phyloP scores from a whole-genome alignment of 2,329 filamentous ascomycete species.

The Colletotrichum graminicola region DNA sequence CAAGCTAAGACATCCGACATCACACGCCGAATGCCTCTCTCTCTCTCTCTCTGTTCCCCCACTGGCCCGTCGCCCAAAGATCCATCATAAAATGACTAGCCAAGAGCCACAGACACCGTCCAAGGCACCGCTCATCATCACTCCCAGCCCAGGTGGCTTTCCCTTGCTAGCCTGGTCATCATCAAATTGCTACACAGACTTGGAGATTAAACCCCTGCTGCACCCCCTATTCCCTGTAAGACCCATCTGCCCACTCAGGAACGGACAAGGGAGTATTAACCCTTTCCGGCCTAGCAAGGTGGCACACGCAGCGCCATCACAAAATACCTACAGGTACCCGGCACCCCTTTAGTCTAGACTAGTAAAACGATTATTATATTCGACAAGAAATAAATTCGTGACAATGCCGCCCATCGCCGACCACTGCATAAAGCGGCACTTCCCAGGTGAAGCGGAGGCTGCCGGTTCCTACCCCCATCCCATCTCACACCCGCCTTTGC shows the following conservation, averaged over 20 bases:
- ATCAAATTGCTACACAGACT: slow-evolving; percentile 38
- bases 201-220: slow-evolving; percentile 34
- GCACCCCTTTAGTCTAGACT: slow-evolving; percentile 13
- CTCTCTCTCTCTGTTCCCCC: background rate
- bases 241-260: slow-evolving; percentile 26
- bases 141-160: slow-evolving; percentile 17
- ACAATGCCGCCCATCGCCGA: slow-evolving; percentile 12
- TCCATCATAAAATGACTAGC: slow-evolving; percentile 16
- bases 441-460: no score
- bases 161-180: slow-evolving; percentile 33
- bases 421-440: slow-evolving; percentile 7
- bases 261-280: slow-evolving; percentile 16
- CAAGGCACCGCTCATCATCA: slow-evolving; percentile 25
- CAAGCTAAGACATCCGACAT: background rate
- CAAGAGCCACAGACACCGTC: slow-evolving; percentile 16
- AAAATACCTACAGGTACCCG: slow-evolving; percentile 22
- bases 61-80: background rate
- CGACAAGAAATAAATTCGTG: background rate
- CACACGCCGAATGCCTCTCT: slow-evolving; percentile 7
- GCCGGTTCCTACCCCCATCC: no score
- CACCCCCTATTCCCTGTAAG: slow-evolving; percentile 24
- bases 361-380: no score
- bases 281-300: slow-evolving; percentile 6
- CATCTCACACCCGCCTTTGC: background rate
- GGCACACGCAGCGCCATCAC: slow-evolving; percentile 1